Percentiles rank a stretch among this genome's conserved stretches.
Conservation (phyloP, 208 protist genomes). For the Leishmania turanica region DNA sequence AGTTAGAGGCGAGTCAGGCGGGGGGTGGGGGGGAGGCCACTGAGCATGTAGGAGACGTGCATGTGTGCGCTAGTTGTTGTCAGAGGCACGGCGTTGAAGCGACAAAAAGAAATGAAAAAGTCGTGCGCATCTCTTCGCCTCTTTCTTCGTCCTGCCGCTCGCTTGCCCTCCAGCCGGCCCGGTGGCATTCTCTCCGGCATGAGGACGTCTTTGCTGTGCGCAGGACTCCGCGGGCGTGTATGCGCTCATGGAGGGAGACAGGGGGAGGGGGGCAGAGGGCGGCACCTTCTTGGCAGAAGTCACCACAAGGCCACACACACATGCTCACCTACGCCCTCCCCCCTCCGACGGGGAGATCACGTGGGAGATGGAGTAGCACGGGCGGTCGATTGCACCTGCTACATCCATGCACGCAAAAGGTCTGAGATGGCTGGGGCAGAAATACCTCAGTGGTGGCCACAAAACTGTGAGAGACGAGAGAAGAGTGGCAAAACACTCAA, state of each 20-base stretch:
- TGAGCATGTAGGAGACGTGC: neutral
- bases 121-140: neutral
- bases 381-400: neutral
- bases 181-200: neutral
- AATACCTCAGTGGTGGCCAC: neutral
- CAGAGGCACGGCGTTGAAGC: neutral
- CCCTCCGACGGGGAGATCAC: neutral
- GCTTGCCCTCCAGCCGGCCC: neutral
- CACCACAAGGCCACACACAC: neutral
- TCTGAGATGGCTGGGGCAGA: neutral
- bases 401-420: slow-evolving; percentile 2
- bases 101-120: neutral
- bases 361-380: neutral
- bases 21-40: neutral
- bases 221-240: neutral
- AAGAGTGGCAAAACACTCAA: slow-evolving; percentile 18
- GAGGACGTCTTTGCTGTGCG: neutral
- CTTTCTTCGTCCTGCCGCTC: neutral
- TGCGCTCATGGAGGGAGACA: neutral
- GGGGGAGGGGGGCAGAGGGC: neutral
- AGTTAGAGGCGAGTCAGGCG: neutral
- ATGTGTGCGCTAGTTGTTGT: neutral
- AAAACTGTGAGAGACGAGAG: slow-evolving; percentile 26
- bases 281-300: neutral
- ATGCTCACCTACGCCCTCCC: neutral